Evolutionary conservation across 352 stramenopile species (phyloP).

Genomic region (Globisporangium apiculatum): DNA sequence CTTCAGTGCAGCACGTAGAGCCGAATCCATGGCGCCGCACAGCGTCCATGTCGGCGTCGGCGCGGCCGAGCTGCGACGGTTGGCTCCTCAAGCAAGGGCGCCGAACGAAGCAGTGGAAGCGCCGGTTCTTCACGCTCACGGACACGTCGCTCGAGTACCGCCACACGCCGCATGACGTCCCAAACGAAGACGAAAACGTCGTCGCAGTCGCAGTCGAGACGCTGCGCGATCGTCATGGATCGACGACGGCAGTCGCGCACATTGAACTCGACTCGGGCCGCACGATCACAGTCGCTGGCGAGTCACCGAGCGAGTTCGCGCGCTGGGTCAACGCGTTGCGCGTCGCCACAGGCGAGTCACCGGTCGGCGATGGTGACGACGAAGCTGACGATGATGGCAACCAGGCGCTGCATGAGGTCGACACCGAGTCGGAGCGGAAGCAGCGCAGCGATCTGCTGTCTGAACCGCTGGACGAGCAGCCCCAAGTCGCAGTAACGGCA

Average conservation of each 20-base stretch:
- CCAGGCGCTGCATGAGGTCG: neutral
- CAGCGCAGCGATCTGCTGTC: neutral
- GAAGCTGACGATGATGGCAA: constrained; percentile 3
- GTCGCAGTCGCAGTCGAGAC: constrained; percentile 40
- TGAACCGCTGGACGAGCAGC: neutral
- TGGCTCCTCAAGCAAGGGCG: constrained; percentile 58
- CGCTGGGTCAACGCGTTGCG: constrained; percentile 54
- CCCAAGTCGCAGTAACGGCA: neutral
- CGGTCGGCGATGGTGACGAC: neutral
- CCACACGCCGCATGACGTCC: constrained; percentile 37
- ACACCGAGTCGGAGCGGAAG: neutral
- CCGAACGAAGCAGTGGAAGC: constrained; percentile 39
- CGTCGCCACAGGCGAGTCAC: constrained; percentile 26
- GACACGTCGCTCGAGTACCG: constrained; percentile 58
- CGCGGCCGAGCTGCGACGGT: constrained; percentile 21
- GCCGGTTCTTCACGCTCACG: constrained; percentile 52
- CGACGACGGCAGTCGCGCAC: constrained; percentile 19
- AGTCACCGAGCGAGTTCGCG: constrained; percentile 34
- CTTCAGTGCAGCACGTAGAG: too few species aligned
- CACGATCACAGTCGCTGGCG: constrained; percentile 34
- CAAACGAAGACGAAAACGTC: constrained; percentile 39
- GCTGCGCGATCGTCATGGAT: constrained; percentile 8
- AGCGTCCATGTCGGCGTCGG: neutral
- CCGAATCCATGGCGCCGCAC: neutral
- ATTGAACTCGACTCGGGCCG: constrained; percentile 50